Percentiles rank a stretch among this genome's conserved stretches.
Evolutionary conservation across 192 early-diverging fungal species (phyloP).

Genomic region (Coemansia sp.): DNA sequence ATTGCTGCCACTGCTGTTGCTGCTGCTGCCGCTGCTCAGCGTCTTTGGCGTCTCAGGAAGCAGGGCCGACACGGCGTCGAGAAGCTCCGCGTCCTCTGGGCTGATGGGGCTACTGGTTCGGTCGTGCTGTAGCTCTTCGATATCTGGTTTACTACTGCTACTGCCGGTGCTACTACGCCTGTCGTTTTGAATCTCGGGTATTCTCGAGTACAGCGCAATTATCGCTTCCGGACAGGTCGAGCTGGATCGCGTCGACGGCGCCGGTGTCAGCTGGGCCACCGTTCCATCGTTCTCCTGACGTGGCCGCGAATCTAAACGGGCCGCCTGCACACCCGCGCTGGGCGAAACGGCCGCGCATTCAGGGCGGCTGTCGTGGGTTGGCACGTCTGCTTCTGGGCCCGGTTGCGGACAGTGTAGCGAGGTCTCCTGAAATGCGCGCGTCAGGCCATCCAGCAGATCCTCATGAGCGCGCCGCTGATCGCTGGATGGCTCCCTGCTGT

Average conservation of each 20-base stretch:
- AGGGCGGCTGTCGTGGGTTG: no score
- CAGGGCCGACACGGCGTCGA: constrained; percentile 15
- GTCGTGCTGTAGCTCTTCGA: no score
- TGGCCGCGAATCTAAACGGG: not conserved
- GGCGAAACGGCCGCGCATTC: not conserved
- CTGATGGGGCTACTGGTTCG: not conserved
- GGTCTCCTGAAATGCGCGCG: no score
- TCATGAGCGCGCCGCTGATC: no score
- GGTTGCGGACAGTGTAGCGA: no score
- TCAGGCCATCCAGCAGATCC: no score
- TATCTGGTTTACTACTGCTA: constrained; percentile 5
- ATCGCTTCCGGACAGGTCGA: constrained; percentile 15
- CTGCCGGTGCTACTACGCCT: constrained; percentile 10
- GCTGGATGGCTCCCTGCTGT: no score
- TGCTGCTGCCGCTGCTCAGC: not conserved
- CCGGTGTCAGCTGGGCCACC: no score
- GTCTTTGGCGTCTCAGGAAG: constrained; percentile 25
- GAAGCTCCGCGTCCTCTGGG: constrained; percentile 1
- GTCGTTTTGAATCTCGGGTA: not conserved
- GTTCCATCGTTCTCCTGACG: not conserved
- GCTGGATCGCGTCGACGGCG: no score
- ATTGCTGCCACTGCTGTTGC: not conserved
- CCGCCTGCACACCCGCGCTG: not conserved
- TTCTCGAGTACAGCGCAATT: constrained; percentile 21
- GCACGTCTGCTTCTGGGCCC: no score